Evolutionary conservation across 2,329 filamentous ascomycete genomes (phyloP).

Genomic region (Botrytis hyacinthi): DNA sequence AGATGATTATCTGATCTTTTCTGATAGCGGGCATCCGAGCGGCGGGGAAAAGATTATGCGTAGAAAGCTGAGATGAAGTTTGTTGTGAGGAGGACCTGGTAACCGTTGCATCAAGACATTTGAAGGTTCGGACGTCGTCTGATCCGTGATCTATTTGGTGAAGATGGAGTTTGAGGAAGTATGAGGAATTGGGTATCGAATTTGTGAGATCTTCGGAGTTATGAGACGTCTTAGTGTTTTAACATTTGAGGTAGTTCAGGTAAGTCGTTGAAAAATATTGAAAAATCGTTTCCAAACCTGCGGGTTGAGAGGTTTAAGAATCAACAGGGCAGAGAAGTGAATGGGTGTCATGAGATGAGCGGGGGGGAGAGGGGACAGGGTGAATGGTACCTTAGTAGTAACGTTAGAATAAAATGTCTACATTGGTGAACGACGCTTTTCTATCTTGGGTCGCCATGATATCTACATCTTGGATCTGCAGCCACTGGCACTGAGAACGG

Average conservation of each 20-base stretch:
- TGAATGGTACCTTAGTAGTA: not conserved
- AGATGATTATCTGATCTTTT: conserved; percentile 52
- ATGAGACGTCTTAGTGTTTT: conserved; percentile 18
- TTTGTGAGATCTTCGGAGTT: conserved; percentile 9
- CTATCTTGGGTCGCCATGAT: conserved; percentile 5
- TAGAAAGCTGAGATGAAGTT: conserved; percentile 14
- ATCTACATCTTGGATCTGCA: conserved; percentile 6
- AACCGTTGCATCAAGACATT: conserved; percentile 15
- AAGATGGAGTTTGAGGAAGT: conserved; percentile 11
- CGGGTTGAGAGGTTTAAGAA: conserved; percentile 21
- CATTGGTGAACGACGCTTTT: not conserved
- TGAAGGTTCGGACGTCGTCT: conserved; percentile 12
- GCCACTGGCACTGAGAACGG: not conserved
- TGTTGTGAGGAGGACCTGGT: not conserved
- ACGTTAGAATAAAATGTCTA: not conserved
- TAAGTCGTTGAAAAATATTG: conserved; percentile 8
- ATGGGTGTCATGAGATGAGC: conserved; percentile 14
- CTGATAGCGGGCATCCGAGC: conserved; percentile 54
- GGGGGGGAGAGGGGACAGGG: not conserved
- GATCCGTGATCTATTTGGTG: conserved; percentile 15
- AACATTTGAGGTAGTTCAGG: not conserved
- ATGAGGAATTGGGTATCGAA: not conserved
- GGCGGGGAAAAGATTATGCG: conserved; percentile 25
- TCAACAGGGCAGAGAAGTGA: conserved; percentile 13
- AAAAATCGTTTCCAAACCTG: conserved; percentile 8